Conservation (phyloP, 2,329 filamentous ascomycete species). For the Cordyceps javanica region DNA sequence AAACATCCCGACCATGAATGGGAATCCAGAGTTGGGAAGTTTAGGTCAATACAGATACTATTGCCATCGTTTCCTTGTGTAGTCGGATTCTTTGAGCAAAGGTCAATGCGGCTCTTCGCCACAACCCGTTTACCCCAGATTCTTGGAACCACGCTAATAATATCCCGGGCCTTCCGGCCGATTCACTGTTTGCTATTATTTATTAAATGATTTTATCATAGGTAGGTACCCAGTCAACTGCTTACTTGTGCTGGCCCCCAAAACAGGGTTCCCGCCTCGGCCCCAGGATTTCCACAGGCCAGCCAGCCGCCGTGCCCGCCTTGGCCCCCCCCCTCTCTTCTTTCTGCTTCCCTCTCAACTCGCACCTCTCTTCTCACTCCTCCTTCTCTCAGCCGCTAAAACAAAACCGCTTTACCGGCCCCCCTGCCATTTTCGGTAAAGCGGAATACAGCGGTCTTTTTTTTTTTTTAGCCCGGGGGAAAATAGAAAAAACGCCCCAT, state of each 20-base stretch:
- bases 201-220: too few species aligned
- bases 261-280: not conserved
- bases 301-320: not conserved
- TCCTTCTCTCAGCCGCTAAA: not conserved
- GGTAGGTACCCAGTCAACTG: not conserved
- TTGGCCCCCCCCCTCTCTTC: too few species aligned
- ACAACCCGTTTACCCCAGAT: not conserved
- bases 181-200: not conserved
- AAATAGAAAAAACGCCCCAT: not conserved
- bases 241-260: not conserved
- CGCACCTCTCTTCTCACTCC: too few species aligned
- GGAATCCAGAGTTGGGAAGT: too few species aligned
- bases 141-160: not conserved
- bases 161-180: not conserved
- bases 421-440: not conserved
- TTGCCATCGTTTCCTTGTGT: too few species aligned
- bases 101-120: not conserved
- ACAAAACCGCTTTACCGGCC: not conserved
- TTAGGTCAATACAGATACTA: too few species aligned
- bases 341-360: too few species aligned
- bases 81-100: too few species aligned
- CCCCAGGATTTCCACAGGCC: not conserved
- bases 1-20: too few species aligned
- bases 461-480: not conserved
- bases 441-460: not conserved